These are phyloP conservation scores for Candida neerlandica DNA, from an alignment of 1,139 yeast genomes.

Conservation along the genomic window DNA sequence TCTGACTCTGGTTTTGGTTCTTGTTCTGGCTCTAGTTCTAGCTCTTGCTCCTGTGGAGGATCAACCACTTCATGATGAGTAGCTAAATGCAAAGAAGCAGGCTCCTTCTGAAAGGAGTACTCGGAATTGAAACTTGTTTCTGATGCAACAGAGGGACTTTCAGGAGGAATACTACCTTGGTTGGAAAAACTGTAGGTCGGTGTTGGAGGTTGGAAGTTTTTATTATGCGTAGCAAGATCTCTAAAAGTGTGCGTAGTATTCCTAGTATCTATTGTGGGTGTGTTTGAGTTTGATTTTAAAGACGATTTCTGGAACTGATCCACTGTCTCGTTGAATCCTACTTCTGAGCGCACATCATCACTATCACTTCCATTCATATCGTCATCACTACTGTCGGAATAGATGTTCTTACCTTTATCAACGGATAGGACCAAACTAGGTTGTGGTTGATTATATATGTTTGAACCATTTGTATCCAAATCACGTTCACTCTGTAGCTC, in stretches of 20 bases:
- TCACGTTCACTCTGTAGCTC: neutral
- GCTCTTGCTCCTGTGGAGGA: neutral
- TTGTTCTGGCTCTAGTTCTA: neutral
- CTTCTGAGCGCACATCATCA: conserved; percentile 2
- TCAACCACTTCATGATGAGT: conserved; percentile 1
- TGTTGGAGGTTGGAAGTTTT: conserved; percentile 24
- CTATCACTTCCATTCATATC: conserved; percentile 17
- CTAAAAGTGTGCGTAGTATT: neutral
- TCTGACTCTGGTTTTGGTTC: conserved; percentile 6
- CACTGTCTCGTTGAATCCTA: conserved; percentile 3
- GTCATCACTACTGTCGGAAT: conserved; percentile 14
- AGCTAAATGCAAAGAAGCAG: conserved; percentile 25
- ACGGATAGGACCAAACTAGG: conserved; percentile 14
- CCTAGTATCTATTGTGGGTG: conserved; percentile 1
- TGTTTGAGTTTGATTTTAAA: neutral
- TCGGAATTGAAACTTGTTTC: conserved; percentile 39
- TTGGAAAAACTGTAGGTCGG: conserved; percentile 22
- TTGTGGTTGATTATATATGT: neutral
- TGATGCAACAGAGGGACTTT: conserved; percentile 28
- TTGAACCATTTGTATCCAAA: neutral
- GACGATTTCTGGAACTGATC: neutral
- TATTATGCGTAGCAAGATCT: neutral
- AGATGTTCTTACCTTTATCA: conserved; percentile 9
- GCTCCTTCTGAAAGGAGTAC: conserved; percentile 40
- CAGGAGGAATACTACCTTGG: conserved; percentile 15